A percentile compares a stretch with the other conserved stretches of the same genome.
Evolutionary conservation across 2,329 filamentous ascomycete genomes (phyloP).

Genomic region (Falciphora oryzae): DNA sequence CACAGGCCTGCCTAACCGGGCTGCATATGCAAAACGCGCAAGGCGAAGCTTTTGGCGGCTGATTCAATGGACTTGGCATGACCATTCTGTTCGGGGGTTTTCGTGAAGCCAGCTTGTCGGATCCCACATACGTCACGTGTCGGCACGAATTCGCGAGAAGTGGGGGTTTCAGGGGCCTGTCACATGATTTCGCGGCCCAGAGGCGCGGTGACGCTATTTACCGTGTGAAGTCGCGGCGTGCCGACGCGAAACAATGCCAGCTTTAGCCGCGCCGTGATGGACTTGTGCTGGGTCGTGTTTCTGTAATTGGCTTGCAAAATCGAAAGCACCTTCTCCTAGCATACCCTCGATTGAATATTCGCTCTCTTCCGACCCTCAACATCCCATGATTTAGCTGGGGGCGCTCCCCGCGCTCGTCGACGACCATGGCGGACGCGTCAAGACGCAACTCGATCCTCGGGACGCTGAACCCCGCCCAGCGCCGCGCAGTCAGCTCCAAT

Average conservation of each 20-base stretch:
- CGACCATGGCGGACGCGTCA: constrained; percentile 13
- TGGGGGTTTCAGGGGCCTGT: not conserved
- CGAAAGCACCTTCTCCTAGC: not conserved
- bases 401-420: not conserved
- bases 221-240: not conserved
- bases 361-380: not conserved
- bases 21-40: not conserved
- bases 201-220: not conserved
- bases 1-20: not conserved
- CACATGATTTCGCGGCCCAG: not conserved
- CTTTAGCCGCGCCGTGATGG: no score
- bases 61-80: not conserved
- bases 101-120: no score
- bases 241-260: not conserved
- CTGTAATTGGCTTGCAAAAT: not conserved
- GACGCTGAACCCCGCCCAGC: constrained; percentile 50
- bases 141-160: no score
- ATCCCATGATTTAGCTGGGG: not conserved
- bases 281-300: not conserved
- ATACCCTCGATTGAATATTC: not conserved
- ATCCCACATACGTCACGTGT: no score
- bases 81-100: not conserved
- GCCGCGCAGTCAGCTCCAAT: constrained; percentile 47
- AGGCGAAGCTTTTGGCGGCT: not conserved
- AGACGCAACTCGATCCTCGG: constrained; percentile 32